These are phyloP conservation scores for Saraca asoca DNA, from an alignment of 331 rosid genomes.

Conservation along the genomic window DNA sequence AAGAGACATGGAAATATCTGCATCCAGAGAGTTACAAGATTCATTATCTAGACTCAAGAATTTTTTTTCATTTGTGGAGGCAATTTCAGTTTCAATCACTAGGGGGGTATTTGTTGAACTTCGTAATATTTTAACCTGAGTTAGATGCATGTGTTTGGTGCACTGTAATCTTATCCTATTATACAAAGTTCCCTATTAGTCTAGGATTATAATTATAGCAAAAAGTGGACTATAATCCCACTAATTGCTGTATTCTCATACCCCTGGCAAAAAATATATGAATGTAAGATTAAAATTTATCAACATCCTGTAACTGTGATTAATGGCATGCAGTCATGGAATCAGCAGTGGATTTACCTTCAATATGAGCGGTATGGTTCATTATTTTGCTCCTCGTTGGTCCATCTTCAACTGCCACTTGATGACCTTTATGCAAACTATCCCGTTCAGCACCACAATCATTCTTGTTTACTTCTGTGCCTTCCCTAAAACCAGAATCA, in stretches of 20 bases:
- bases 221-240: too few relatives aligned
- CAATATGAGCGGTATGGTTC: constrained; percentile 18
- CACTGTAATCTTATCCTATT: too few relatives aligned
- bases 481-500: not conserved
- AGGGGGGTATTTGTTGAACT: too few relatives aligned
- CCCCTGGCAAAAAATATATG: too few relatives aligned
- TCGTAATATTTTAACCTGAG: too few relatives aligned
- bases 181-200: too few relatives aligned
- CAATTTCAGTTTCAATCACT: constrained; percentile 32
- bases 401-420: constrained; percentile 34
- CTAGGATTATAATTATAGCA: too few relatives aligned
- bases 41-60: constrained; percentile 31
- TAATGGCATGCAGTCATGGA: constrained; percentile 1
- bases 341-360: constrained; percentile 38
- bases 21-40: constrained; percentile 33
- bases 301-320: constrained; percentile 15
- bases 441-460: constrained; percentile 30
- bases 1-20: constrained; percentile 11
- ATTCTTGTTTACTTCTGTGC: constrained; percentile 22
- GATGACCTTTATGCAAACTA: constrained; percentile 14
- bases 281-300: too few relatives aligned
- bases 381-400: not conserved
- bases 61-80: constrained; percentile 10
- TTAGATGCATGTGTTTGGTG: too few relatives aligned
- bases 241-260: too few relatives aligned